Base-by-base conservation (phyloP, 371 early-diverging fungal genomes). In the Nematocida ausubeli region DNA sequence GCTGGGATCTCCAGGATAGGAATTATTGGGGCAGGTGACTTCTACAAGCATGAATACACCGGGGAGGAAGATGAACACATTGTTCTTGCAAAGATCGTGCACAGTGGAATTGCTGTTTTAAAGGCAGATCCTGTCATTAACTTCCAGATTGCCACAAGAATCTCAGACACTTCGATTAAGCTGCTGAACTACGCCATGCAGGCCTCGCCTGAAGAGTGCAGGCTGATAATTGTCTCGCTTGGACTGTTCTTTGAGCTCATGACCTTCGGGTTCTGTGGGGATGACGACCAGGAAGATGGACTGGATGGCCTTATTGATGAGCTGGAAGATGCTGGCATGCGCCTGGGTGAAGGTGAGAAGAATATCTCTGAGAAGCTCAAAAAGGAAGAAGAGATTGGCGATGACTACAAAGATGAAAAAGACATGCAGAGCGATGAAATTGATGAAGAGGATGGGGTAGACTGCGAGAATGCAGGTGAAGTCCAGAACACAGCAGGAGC, bases 351-450 rank as follows among this genome's bases (percentile, higher is more conserved):
- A 56, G 83, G 83, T 14, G 80, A 81, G 63, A 67, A 80, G 51
- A 83, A 83, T 49, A 72, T 81, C 14, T 80, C 80, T 49, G 83
- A 83, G 35, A 65, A 83, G 40, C 71, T 83, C 0, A 70, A 81
- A 39, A 70, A 72, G 37, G 81, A 82, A 39, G 82, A 81, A 65
- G 80, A 80, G 51, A 66, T 83, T 5, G 81, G 70, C 4, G 80
- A 70, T n/a, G 62, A 64, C 52, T 69, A 75, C 69, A 56, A 69
- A 14, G 82, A 65, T 40, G 65, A 81, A 58, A 80, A 80, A 52
- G 73, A 80, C 40, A 52, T 44, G 51, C 58, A 67, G 37, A 37
- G 68, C 22, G 63, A 75, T 4, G 60, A 82, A 24, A 75, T 73
- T 32, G 75, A 65, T 0, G 70, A 80, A 51, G 70, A 80, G 56